Evolutionary conservation across 805 yeast genomes (phyloP).

Genomic region (Hanseniaspora pseudoguilliermondii): DNA sequence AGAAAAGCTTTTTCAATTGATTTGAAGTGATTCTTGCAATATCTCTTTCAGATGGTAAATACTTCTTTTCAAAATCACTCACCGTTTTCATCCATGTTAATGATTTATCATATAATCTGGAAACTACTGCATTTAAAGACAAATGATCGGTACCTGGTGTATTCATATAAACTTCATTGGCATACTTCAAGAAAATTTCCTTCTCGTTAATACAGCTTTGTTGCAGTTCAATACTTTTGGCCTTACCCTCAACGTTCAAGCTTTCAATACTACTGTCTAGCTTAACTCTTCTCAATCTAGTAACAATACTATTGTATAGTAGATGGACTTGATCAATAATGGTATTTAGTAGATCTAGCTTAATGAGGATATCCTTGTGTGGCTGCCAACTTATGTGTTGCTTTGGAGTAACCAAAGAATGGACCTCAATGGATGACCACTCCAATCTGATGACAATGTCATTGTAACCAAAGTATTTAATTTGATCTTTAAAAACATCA

Average conservation of each 20-base stretch:
- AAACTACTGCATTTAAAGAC: conserved; percentile 52
- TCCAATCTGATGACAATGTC: conserved; percentile 70
- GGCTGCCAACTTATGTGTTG: conserved; percentile 61
- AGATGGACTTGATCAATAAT: conserved; percentile 40
- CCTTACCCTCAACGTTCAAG: conserved; percentile 58
- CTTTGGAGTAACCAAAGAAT: conserved; percentile 68
- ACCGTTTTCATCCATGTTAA: conserved; percentile 82
- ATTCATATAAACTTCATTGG: conserved; percentile 40
- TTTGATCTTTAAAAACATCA: conserved; percentile 69
- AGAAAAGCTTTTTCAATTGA: conserved; percentile 64
- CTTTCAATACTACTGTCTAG: conserved; percentile 49
- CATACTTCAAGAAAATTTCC: conserved; percentile 30
- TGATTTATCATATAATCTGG: conserved; percentile 67
- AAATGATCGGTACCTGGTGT: conserved; percentile 55
- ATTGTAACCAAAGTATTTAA: conserved; percentile 70
- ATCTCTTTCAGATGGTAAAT: conserved; percentile 84
- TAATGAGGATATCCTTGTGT: conserved; percentile 52
- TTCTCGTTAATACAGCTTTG: conserved; percentile 41
- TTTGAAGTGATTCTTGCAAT: conserved; percentile 79
- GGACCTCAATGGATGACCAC: conserved; percentile 58
- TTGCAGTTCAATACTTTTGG: conserved; percentile 46
- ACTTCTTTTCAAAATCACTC: conserved; percentile 61
- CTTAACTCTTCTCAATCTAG: conserved; percentile 64
- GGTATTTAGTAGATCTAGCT: conserved; percentile 45
- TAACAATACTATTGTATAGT: conserved; percentile 63